Evolutionary conservation across 2,329 filamentous ascomycete genomes (phyloP).

Genomic region (Neofusicoccum umdonicola): DNA sequence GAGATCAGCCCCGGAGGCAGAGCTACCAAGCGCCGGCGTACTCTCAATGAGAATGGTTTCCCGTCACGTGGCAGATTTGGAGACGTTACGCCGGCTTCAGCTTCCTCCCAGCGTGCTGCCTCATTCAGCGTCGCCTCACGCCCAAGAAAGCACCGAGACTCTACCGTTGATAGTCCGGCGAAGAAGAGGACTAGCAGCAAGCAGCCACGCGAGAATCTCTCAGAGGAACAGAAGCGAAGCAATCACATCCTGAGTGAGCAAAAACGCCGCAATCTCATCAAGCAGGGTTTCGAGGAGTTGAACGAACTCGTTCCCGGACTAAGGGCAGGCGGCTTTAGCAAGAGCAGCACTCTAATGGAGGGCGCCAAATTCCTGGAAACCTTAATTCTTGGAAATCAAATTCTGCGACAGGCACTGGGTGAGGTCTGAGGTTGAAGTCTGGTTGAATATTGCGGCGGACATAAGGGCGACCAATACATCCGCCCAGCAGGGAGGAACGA

Average conservation of each 20-base stretch:
- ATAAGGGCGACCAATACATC: not conserved
- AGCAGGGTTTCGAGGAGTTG: constrained; percentile 80
- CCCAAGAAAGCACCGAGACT: constrained; percentile 28
- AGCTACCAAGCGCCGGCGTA: constrained; percentile 9
- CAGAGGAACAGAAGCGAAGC: constrained; percentile 76
- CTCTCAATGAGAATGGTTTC: constrained; percentile 12
- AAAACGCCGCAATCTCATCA: constrained; percentile 78
- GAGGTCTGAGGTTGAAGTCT: constrained; percentile 3
- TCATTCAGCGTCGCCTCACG: constrained; percentile 13
- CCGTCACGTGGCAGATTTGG: not conserved
- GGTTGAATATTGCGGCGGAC: not conserved
- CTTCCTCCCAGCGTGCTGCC: constrained; percentile 5
- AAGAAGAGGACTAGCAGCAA: constrained; percentile 5
- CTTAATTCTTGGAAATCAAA: constrained; percentile 63
- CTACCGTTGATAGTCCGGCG: not conserved
- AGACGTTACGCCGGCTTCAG: not conserved
- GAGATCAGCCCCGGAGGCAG: constrained; percentile 9
- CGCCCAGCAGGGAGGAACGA: not conserved
- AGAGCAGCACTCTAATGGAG: constrained; percentile 74
- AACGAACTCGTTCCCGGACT: constrained; percentile 73
- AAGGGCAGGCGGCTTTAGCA: constrained; percentile 61
- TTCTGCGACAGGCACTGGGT: constrained; percentile 8
- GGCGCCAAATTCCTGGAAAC: constrained; percentile 77
- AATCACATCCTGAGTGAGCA: constrained; percentile 89
- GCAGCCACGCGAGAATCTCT: constrained; percentile 54